Evolutionary conservation across 2,329 filamentous ascomycete species (phyloP).

Genomic region (Penicillium sp.): DNA sequence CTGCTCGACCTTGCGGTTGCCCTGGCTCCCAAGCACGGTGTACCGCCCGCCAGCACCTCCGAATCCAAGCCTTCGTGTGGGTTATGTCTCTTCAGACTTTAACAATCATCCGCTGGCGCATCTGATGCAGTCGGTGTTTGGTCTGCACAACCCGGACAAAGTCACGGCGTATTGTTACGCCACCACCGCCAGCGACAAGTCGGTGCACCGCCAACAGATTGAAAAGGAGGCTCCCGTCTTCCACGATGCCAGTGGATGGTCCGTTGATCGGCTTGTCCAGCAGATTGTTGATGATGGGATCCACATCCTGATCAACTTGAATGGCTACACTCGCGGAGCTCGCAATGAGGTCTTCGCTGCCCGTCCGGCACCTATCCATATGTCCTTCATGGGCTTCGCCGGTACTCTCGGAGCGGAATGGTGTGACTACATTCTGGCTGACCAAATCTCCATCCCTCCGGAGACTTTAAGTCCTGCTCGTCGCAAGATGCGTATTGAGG

Average conservation of each 20-base stretch:
- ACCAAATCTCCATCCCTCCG: constrained; percentile 76
- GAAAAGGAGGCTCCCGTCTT: constrained; percentile 89
- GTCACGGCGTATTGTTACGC: constrained; percentile 92
- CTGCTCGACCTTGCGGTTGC: constrained; percentile 74
- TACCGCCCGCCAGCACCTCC: constrained; percentile 83
- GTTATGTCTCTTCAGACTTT: constrained; percentile 96
- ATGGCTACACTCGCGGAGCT: constrained; percentile 94
- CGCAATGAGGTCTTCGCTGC: constrained; percentile 96
- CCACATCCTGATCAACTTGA: constrained; percentile 94
- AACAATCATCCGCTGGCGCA: constrained; percentile 97
- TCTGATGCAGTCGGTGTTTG: constrained; percentile 98
- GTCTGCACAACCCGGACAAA: constrained; percentile 67
- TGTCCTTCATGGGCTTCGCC: constrained; percentile 99
- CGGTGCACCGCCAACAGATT: constrained; percentile 83
- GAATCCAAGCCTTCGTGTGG: constrained; percentile 75
- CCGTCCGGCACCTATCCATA: constrained; percentile 88
- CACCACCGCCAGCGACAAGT: constrained; percentile 85
- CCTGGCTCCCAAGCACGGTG: constrained; percentile 77
- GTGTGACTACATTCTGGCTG: constrained; percentile 95
- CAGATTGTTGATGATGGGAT: constrained; percentile 85
- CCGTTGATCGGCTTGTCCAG: constrained; percentile 72
- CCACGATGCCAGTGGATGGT: constrained; percentile 79
- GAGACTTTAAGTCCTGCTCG: constrained; percentile 75
- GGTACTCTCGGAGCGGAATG: constrained; percentile 93
- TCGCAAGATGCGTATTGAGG: constrained; percentile 66